A percentile compares a stretch with the other conserved stretches of the same genome.
Conservation (phyloP, 495 filamentous ascomycete species). For the Cenococcum geophilum region DNA sequence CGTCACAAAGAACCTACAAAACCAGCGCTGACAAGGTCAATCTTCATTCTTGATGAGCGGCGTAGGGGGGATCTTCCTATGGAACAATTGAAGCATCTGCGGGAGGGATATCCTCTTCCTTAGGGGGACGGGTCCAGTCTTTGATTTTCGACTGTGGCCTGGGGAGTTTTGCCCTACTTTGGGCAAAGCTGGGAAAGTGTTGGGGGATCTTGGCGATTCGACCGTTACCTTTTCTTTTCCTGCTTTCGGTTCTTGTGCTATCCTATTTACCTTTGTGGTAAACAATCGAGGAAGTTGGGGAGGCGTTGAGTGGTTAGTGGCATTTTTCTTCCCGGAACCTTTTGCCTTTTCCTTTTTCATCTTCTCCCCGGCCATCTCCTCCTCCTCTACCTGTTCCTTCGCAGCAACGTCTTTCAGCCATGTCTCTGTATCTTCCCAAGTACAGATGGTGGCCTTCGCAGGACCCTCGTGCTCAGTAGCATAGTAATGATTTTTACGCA, state of each 20-base stretch:
- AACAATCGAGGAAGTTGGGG: not conserved
- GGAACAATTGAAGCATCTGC: not conserved
- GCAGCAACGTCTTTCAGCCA: not conserved
- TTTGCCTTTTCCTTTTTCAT: not conserved
- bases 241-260: not conserved
- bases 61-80: not conserved
- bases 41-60: not conserved
- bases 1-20: not conserved
- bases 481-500: not conserved
- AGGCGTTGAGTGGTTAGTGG: not conserved
- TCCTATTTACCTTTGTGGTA: not conserved
- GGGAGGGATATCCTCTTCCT: not conserved
- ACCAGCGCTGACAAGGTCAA: not conserved
- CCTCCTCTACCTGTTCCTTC: not conserved
- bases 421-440: not conserved
- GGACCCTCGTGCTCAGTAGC: not conserved
- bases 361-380: not conserved
- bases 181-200: not conserved
- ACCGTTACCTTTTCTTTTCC: not conserved
- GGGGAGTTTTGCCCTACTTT: too few relatives aligned
- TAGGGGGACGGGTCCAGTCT: too few relatives aligned
- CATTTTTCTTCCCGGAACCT: not conserved
- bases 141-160: too few relatives aligned
- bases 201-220: not conserved
- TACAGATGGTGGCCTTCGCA: not conserved